Evolutionary conservation across 2,329 filamentous ascomycete genomes (phyloP), one percentile per base, ranked within the genome.

Genomic region (Pseudogymnoascus sp.): DNA sequence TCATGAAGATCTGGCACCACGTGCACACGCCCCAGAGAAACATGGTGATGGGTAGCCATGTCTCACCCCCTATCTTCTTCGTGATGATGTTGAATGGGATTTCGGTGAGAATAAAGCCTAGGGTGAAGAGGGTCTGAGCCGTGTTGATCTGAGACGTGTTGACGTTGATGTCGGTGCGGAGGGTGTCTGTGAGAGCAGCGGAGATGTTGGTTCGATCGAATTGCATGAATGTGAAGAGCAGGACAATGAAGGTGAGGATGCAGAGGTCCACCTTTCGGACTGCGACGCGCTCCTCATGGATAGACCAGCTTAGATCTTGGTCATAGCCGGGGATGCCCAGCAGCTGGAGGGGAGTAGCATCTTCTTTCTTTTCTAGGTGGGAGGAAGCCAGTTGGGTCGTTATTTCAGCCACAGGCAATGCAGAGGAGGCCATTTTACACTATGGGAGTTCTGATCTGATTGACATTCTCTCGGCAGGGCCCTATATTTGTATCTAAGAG

Each of bases 371-470:
- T 42, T 47, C 47, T 5, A 28, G 18, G 4, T 28, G 38, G 4
- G 47, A 28, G 3, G 47, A 31, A 8, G 23, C 44, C 6, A 40
- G 6, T 16, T 75, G 75, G 0, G 71, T 75, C 14, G 73, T 75
- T 72, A 75, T 76, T 6, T 73, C 69, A 21, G 75, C 64, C 1
- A 73, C 74, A 0, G 73, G 74, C 16, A 76, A 64, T 5, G 73
- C 73, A 59, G 75, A 74, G 31, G 67, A 66, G 42, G 69, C 62
- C 47, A 53, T 53, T 16, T 31, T 16, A 18, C 7, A 31, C 6
- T 53, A 23, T 8, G n/a, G n/a, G 8, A 18, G 38, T 16, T 16
- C 44, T 50, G 12, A 25, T 23, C 5, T 50, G 23, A 5, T 8
- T 28, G 12, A 11, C 47, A 28, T 53, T 31, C 23, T 31, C 14